These are phyloP conservation scores for Aspergillus nomiae DNA, from an alignment of 2,329 filamentous ascomycete species.

Conservation along the genomic window DNA sequence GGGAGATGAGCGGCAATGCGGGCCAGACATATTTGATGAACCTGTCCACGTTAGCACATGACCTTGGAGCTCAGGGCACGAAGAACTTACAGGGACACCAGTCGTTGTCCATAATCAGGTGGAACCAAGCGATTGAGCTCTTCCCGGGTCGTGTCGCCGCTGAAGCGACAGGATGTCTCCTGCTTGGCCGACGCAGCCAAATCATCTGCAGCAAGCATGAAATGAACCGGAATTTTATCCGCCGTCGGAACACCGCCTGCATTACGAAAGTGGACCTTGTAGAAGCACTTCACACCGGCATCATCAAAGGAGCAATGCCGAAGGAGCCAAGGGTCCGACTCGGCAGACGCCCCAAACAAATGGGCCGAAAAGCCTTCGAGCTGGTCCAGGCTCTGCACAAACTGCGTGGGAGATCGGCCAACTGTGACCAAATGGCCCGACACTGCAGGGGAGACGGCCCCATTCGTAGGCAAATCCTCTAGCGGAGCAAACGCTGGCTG, in stretches of 20 bases:
- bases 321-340: slow-evolving; percentile 39
- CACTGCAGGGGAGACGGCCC: slow-evolving; percentile 16
- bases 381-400: slow-evolving; percentile 33
- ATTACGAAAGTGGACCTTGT: slow-evolving; percentile 41
- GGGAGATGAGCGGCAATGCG: slow-evolving; percentile 33
- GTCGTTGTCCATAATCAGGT: slow-evolving; percentile 25
- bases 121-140: slow-evolving; percentile 25
- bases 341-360: slow-evolving; percentile 30
- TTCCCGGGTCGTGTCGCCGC: slow-evolving; percentile 16
- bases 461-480: slow-evolving; percentile 15
- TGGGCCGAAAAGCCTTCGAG: slow-evolving; percentile 27
- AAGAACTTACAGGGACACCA: slow-evolving; percentile 24
- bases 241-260: slow-evolving; percentile 39
- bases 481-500: slow-evolving; percentile 7
- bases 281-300: slow-evolving; percentile 36
- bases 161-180: slow-evolving; percentile 19
- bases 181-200: slow-evolving; percentile 20
- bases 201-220: slow-evolving; percentile 28
- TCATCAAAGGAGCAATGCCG: slow-evolving; percentile 42
- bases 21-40: slow-evolving; percentile 35
- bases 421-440: slow-evolving; percentile 20
- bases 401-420: slow-evolving; percentile 24
- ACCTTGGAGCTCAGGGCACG: not conserved
- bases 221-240: slow-evolving; percentile 38
- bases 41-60: slow-evolving; percentile 16